Evolutionary conservation across 257 asterid genomes (phyloP).

Genomic region (Primulina eburnea): DNA sequence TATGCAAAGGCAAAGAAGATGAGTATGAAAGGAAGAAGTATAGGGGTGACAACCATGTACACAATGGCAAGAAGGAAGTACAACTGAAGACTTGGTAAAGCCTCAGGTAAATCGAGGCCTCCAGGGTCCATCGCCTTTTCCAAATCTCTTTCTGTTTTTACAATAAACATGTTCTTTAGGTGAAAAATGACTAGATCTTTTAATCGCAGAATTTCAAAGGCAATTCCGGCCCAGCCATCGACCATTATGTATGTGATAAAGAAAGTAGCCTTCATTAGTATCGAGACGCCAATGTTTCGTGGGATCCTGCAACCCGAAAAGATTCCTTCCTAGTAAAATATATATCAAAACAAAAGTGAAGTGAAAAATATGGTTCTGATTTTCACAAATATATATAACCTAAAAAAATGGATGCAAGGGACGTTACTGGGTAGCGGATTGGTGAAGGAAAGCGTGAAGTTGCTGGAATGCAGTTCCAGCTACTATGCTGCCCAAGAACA

Average conservation of each 20-base stretch:
- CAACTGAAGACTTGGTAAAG: conserved; percentile 49
- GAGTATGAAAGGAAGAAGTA: conserved; percentile 52
- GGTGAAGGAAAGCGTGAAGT: conserved; percentile 84
- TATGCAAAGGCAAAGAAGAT: conserved; percentile 54
- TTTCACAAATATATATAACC: background rate
- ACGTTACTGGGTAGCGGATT: conserved; percentile 78
- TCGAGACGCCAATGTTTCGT: conserved; percentile 53
- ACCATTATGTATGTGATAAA: conserved; percentile 54
- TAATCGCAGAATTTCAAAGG: conserved; percentile 48
- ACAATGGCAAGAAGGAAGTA: conserved; percentile 53
- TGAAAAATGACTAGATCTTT: conserved; percentile 47
- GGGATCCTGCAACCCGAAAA: conserved; percentile 39
- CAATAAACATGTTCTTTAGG: conserved; percentile 49
- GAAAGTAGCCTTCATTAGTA: conserved; percentile 57
- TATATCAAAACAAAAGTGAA: background rate
- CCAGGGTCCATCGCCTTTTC: conserved; percentile 52
- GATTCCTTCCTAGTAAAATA: conserved; percentile 6
- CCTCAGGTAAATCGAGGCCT: conserved; percentile 45
- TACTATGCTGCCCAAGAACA: conserved; percentile 93
- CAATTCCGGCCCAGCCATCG: conserved; percentile 62
- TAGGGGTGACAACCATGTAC: conserved; percentile 48
- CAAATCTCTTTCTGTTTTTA: conserved; percentile 51
- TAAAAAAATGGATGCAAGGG: conserved; percentile 14
- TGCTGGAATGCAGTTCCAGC: conserved; percentile 97
- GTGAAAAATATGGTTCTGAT: background rate